A percentile compares a stretch with the other conserved stretches of the same genome.
These are phyloP conservation scores for Agaricus subrufescens DNA, from an alignment of 768 basidiomycete genomes.

Conservation along the genomic window DNA sequence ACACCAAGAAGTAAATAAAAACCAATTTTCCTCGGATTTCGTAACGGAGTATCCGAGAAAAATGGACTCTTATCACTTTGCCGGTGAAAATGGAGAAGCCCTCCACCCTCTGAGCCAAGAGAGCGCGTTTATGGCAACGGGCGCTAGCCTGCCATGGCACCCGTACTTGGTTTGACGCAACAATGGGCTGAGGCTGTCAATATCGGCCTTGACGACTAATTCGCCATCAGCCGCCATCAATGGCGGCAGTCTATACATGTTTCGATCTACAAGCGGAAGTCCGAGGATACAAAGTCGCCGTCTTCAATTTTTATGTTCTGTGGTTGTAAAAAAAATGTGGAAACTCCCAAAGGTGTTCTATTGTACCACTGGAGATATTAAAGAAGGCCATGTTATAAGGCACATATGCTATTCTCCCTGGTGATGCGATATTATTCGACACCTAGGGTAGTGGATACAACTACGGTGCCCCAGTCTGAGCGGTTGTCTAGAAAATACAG, in stretches of 20 bases:
- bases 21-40: conserved; percentile 1
- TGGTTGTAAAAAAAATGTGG: too few species aligned
- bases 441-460: too few species aligned
- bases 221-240: neutral
- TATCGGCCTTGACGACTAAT: conserved; percentile 3
- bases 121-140: conserved; percentile 1
- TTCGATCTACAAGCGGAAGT: neutral
- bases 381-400: too few species aligned
- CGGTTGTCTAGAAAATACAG: too few species aligned
- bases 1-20: too few species aligned
- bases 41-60: neutral
- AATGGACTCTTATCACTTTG: neutral
- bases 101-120: neutral
- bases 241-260: neutral
- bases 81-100: neutral
- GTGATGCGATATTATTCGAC: too few species aligned
- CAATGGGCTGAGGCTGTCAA: neutral
- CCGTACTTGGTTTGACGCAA: neutral
- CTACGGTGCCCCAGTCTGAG: too few species aligned
- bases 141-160: neutral
- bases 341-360: too few species aligned
- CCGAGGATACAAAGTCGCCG: neutral
- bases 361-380: too few species aligned
- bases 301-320: too few species aligned
- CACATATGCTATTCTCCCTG: too few species aligned